A percentile compares a stretch with the other conserved stretches of the same genome.
Evolutionary conservation across 257 asterid genomes (phyloP).

Genomic region (Solanum tarijense): DNA sequence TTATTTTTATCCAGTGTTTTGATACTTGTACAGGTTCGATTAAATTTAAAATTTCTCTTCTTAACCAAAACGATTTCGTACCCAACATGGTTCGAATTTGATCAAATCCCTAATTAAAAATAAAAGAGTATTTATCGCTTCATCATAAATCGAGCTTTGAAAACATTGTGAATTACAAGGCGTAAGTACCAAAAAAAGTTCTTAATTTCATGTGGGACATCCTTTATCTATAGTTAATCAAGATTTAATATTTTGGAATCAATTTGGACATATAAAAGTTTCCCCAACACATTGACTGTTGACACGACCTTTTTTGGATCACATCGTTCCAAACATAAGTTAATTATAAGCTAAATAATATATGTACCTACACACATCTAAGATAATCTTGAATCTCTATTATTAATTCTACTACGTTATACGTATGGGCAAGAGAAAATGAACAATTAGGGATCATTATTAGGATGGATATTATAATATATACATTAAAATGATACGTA

Average conservation of each 20-base stretch:
- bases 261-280: neutral
- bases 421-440: neutral
- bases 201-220: neutral
- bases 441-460: neutral
- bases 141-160: neutral
- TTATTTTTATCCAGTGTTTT: too few relatives aligned
- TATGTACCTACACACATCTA: neutral
- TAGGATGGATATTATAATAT: neutral
- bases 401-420: neutral
- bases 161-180: constrained; percentile 23
- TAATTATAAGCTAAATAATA: neutral
- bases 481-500: neutral
- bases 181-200: neutral
- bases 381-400: neutral
- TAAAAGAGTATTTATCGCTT: neutral
- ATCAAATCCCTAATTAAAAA: neutral
- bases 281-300: neutral
- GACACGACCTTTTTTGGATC: neutral
- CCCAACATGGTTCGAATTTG: neutral
- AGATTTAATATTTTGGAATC: neutral
- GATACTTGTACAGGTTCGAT: too few relatives aligned
- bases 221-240: neutral
- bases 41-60: fast-evolving
- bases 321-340: neutral
- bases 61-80: fast-evolving